phyloP scores from a whole-genome alignment of 192 early-diverging fungal species.

The Coemansia sp. region DNA sequence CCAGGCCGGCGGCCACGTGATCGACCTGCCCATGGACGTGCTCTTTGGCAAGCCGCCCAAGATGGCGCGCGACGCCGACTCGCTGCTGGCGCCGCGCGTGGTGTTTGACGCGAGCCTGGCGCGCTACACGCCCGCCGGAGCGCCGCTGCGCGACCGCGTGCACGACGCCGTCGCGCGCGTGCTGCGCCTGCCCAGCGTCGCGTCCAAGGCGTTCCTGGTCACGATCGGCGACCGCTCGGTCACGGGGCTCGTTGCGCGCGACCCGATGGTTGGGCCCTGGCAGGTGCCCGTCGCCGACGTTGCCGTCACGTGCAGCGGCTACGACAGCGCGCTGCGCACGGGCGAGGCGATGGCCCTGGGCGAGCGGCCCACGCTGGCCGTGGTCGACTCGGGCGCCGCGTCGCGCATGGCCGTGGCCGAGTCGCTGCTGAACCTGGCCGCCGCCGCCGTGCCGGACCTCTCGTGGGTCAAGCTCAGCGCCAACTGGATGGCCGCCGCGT shows the following conservation, averaged over 20 bases:
- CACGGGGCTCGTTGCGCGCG: conserved; percentile 91
- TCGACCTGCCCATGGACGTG: conserved; percentile 94
- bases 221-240: conserved; percentile 98
- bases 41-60: conserved; percentile 97
- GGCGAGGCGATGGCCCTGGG: conserved; percentile 99
- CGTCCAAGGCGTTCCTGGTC: conserved; percentile 92
- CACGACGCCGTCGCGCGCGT: conserved; percentile 72
- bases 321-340: conserved; percentile 56
- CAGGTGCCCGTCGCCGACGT: conserved; percentile 98
- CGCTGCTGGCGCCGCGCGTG: conserved; percentile 51
- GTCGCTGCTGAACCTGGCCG: conserved; percentile 85
- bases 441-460: conserved; percentile 77
- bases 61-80: conserved; percentile 77
- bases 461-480: conserved; percentile 81
- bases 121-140: conserved; percentile 57
- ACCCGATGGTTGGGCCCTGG: conserved; percentile 99
- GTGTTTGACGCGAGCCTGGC: conserved; percentile 60
- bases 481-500: conserved; percentile 98
- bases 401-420: conserved; percentile 98
- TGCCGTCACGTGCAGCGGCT: conserved; percentile 76
- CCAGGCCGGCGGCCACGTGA: conserved; percentile 50
- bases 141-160: conserved; percentile 39
- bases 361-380: conserved; percentile 86
- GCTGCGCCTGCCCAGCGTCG: conserved; percentile 84
- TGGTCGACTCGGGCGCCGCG: conserved; percentile 82